Percentiles rank a stretch among this genome's conserved stretches.
These are phyloP conservation scores for Coleophoma eucalyptorum DNA, from an alignment of 2,329 filamentous ascomycete genomes.

Conservation along the genomic window DNA sequence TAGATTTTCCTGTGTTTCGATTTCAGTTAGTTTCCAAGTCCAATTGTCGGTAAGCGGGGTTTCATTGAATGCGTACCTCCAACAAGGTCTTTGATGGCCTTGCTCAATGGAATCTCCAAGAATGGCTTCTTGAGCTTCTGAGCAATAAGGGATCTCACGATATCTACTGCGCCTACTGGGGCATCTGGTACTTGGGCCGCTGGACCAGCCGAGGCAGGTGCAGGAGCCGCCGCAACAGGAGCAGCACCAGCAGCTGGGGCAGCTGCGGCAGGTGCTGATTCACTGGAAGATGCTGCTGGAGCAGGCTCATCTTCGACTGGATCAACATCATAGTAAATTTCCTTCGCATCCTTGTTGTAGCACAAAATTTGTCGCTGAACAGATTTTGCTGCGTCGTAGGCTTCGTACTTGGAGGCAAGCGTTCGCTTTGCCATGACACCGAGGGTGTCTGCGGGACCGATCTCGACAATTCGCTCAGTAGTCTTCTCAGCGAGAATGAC, in stretches of 20 bases:
- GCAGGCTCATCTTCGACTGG: slow-evolving; percentile 88
- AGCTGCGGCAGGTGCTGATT: slow-evolving; percentile 35
- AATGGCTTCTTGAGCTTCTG: slow-evolving; percentile 97
- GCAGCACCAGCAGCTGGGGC: slow-evolving; percentile 45
- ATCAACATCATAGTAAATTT: slow-evolving; percentile 99
- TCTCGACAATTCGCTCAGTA: slow-evolving; percentile 95
- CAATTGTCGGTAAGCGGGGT: slow-evolving; percentile 8
- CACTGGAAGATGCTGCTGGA: slow-evolving; percentile 41
- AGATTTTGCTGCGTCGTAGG: slow-evolving; percentile 94
- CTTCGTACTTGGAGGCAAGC: slow-evolving; percentile 94
- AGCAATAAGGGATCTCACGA: slow-evolving; percentile 83
- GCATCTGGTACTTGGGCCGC: slow-evolving; percentile 82
- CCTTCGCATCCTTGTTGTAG: slow-evolving; percentile 99
- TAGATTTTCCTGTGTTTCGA: slow-evolving; percentile 76
- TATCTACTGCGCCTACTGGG: slow-evolving; percentile 84
- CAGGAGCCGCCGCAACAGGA: slow-evolving; percentile 48
- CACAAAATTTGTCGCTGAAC: slow-evolving; percentile 96
- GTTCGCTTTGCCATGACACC: slow-evolving; percentile 98
- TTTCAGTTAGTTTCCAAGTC: slow-evolving; percentile 8
- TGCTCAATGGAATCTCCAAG: slow-evolving; percentile 83
- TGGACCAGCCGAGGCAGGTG: slow-evolving; percentile 74
- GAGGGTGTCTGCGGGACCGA: slow-evolving; percentile 93
- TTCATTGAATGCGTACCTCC: slow-evolving; percentile 63
- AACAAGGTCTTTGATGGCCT: slow-evolving; percentile 97
- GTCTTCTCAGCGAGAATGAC: slow-evolving; percentile 95